Base-by-base conservation (phyloP, 306 rosid species). In the Cicer cuneatum region DNA sequence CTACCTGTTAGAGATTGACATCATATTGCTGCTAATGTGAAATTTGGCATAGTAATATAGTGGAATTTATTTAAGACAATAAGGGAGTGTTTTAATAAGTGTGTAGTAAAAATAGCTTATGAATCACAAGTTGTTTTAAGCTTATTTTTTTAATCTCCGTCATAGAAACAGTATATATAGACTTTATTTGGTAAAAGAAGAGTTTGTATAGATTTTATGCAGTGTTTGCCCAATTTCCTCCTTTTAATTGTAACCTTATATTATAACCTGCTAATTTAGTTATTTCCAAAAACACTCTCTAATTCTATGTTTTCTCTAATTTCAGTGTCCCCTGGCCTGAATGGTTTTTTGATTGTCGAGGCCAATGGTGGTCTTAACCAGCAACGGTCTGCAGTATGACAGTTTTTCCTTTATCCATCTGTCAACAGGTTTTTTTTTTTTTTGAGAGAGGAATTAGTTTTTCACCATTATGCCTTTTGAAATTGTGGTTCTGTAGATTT, bases 311-410 rank as follows among this genome's bases (percentile, higher is more conserved):
- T 76, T 70, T 21, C 5, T 54, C 6, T 72, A 73, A 82, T 86
- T 80, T 79, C 95, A 94, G 99, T 67, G 43, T 75, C 89, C 37
- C 66, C 82, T 73, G 89, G 83, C 18, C 73, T 81, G 45, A 87
- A 71, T 74, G 94, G 90, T 47, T 92, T 90, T 91, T 82, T 94
- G 72, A 78, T 94, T 71, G 94, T 94, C 62, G 97, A 92, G 89
- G 99, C 90, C 52, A 94, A 92, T 84, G 99, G 97, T 13, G 99
- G 98, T 69, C 99, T 94, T 74, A 94, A 94, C 85, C 99, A 94
- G 83, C 99, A 94, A 68, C 90, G 96, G 58, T 92, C 97, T 52
- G 96, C 98, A 46, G 99, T 94, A 84, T 43, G 86, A 56, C 53
- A 46, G 8, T 41, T 29, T 61, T 35, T n/a, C 12, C 5, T 45